phyloP scores from a whole-genome alignment of 352 stramenopile species.

The Pythium sp. region DNA sequence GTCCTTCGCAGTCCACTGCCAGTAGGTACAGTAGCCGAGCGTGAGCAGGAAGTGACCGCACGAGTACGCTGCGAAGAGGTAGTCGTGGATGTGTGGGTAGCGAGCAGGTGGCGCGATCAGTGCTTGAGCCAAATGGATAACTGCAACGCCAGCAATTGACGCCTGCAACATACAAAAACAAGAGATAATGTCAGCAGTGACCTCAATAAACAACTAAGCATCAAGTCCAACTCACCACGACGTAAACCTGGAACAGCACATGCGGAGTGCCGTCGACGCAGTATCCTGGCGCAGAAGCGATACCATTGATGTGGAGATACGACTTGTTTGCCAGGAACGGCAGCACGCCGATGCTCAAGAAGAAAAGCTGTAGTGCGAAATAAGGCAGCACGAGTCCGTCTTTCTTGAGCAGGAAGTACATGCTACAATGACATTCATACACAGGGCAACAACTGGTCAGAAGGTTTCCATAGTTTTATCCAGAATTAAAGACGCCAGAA shows the following conservation, averaged over 20 bases:
- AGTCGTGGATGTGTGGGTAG: conserved; percentile 86
- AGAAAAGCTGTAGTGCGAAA: conserved; percentile 54
- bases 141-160: conserved; percentile 47
- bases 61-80: conserved; percentile 78
- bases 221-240: conserved; percentile 36
- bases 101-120: conserved; percentile 41
- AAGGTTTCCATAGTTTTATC: neutral
- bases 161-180: conserved; percentile 26
- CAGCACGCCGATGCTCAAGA: conserved; percentile 41
- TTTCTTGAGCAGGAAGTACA: conserved; percentile 86
- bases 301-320: conserved; percentile 23
- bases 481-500: neutral
- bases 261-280: conserved; percentile 33
- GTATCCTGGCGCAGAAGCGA: conserved; percentile 33
- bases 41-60: conserved; percentile 72
- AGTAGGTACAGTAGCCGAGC: conserved; percentile 80
- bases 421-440: conserved; percentile 31
- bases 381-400: conserved; percentile 75
- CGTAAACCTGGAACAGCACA: conserved; percentile 34
- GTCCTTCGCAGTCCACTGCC: conserved; percentile 63
- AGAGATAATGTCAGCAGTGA: no score
- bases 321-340: conserved; percentile 38
- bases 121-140: conserved; percentile 56
- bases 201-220: no score
- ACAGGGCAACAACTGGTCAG: neutral